These are phyloP conservation scores for Jasminum sambac DNA, from an alignment of 257 asterid genomes.

Conservation along the genomic window DNA sequence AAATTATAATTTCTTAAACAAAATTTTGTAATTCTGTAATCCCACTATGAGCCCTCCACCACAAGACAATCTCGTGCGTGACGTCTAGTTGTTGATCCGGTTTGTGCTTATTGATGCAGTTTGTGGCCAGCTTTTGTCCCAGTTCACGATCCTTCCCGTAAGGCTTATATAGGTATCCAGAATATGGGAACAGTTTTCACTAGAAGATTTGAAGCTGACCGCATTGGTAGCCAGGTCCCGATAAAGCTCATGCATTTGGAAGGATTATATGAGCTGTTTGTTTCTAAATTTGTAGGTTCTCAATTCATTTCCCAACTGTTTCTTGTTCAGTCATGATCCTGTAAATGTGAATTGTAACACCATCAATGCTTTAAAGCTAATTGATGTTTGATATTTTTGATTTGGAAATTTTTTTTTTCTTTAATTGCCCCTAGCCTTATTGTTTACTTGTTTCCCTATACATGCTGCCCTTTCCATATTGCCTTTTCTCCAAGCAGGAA, in stretches of 20 bases:
- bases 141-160: constrained; percentile 95
- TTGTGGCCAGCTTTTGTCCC: constrained; percentile 99
- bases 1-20: background rate
- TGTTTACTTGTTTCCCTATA: background rate
- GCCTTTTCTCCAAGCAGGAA: background rate
- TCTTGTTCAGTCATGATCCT: constrained; percentile 5
- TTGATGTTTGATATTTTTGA: constrained; percentile 5
- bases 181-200: constrained; percentile 95
- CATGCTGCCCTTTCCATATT: background rate
- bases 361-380: constrained; percentile 12
- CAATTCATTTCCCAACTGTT: constrained; percentile 11
- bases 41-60: background rate
- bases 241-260: constrained; percentile 95
- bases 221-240: constrained; percentile 91
- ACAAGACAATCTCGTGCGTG: background rate
- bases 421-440: background rate
- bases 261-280: constrained; percentile 92
- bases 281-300: constrained; percentile 73
- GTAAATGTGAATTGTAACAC: background rate
- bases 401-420: background rate
- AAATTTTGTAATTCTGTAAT: background rate
- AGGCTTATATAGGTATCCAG: constrained; percentile 94
- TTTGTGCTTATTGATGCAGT: constrained; percentile 53
- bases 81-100: constrained; percentile 13
- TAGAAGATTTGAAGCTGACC: constrained; percentile 95